Base-by-base conservation (phyloP, 495 filamentous ascomycete genomes). In the Staphylotrichum tortipilum region DNA sequence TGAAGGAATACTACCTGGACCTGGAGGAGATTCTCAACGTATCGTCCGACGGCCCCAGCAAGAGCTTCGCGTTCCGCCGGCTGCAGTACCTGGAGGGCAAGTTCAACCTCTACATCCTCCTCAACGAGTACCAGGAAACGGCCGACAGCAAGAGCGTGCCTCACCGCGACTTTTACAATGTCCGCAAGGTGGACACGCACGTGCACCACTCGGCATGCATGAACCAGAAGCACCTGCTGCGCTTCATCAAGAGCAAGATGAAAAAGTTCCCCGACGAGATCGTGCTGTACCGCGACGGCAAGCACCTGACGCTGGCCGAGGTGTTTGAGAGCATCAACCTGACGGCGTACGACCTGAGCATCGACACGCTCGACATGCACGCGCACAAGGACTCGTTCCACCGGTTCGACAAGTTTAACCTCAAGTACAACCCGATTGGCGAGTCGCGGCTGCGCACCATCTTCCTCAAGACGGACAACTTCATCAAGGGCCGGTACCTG, bases 231-330 rank as follows among this genome's bases (percentile, higher is more conserved):
- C 92, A 98, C 75, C 72, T 98, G 35, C 75, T 98, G 51, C 86
- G 92, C 33, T 98, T 97, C 67, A 98, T 98, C 69, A 98, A 98
- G 67, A 94, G 88, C 71, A 97, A 96, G 68, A 95, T 98, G 86
- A 95, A 95, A 76, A 97, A 94, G 63, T 91, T 75, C 5, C 89
- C 88, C 3, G 85, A 96, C 62, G 92, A 98, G 71, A 82, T 90
- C 29, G 92, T 98, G 15, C 77, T 97, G 46, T 95, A 82, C 64
- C 78, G 92, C 57, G 94, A 98, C 69, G 90, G 87, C 44, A 95
- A 91, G 67, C 79, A 94, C 64, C 69, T 98, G 58, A 96, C 92
- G 3, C 68, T 98, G 40, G 79, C 78, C 49, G 88, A 98, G 64
- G 92, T 98, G 3, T 98, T 98, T 68, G 87, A 92, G 58, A 95